Evolutionary conservation across 768 basidiomycete species (phyloP).

Genomic region (Hericium alpestre): DNA sequence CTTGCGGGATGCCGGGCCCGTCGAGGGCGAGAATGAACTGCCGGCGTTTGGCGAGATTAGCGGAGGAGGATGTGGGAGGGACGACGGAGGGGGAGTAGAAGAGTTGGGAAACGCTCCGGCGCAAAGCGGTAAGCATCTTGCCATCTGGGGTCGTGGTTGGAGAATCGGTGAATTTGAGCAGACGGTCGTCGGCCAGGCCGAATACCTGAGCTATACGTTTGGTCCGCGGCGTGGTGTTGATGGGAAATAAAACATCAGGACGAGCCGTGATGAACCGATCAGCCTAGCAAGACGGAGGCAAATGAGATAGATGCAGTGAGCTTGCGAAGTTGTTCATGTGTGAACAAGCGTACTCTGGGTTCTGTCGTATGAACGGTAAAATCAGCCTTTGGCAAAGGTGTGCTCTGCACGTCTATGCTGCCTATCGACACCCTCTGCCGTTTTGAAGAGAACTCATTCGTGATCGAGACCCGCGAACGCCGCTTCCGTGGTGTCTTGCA

Average conservation of each 20-base stretch:
- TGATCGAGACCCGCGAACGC: not conserved
- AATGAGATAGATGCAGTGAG: not conserved
- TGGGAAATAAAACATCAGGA: constrained; percentile 39
- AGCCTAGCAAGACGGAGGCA: constrained; percentile 19
- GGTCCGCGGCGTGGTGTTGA: constrained; percentile 57
- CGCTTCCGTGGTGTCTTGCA: not conserved
- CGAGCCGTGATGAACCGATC: constrained; percentile 53
- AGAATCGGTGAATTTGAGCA: constrained; percentile 42
- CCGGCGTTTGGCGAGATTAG: constrained; percentile 42
- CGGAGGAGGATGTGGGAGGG: constrained; percentile 40
- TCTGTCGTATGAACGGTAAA: not conserved
- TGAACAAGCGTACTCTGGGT: not conserved
- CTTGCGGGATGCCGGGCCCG: constrained; percentile 47
- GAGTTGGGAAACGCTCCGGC: constrained; percentile 42
- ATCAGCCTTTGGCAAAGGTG: not conserved
- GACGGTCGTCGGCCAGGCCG: constrained; percentile 44
- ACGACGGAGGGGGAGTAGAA: constrained; percentile 25
- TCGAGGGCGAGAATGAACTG: constrained; percentile 54
- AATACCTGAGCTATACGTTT: constrained; percentile 54
- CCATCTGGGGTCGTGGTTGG: constrained; percentile 23
- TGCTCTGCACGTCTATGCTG: not conserved
- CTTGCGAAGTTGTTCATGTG: not conserved
- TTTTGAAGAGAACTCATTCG: not conserved
- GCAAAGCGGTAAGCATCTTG: constrained; percentile 37
- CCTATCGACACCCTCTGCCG: not conserved